These are phyloP conservation scores for Chlamydomonas reinhardtii DNA, from an alignment of 163 green algal genomes.

Conservation along the genomic window DNA sequence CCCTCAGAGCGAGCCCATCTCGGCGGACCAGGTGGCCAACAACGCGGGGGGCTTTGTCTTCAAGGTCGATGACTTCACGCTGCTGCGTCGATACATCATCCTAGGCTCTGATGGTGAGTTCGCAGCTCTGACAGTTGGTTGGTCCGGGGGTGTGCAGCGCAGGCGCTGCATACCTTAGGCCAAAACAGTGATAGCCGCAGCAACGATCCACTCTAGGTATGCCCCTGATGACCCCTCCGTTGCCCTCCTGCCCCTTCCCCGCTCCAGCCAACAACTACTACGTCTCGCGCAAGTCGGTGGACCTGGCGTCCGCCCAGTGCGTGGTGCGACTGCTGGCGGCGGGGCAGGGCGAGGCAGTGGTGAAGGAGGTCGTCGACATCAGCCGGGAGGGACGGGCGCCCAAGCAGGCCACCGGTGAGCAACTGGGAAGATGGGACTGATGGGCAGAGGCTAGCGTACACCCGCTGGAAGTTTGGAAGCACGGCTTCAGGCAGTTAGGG, in stretches of 20 bases:
- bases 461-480: no score
- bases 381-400: constrained; percentile 17
- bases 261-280: neutral
- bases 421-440: no score
- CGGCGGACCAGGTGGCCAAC: constrained; percentile 16
- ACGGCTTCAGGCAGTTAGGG: no score
- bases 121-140: no score
- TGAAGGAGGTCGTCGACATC: neutral
- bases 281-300: neutral
- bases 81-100: constrained; percentile 29
- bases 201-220: no score
- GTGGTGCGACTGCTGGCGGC: neutral
- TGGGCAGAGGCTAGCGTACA: no score
- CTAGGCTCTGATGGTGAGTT: constrained; percentile 14
- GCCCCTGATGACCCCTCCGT: no score
- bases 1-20: neutral
- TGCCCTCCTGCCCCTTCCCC: neutral
- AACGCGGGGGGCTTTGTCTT: constrained; percentile 42
- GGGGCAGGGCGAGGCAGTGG: constrained; percentile 12
- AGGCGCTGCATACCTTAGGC: no score
- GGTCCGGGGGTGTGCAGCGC: no score
- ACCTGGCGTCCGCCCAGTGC: constrained; percentile 1
- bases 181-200: no score
- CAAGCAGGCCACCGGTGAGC: constrained; percentile 24
- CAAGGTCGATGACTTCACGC: constrained; percentile 27